Conservation (phyloP, 768 basidiomycete genomes). For the Harrya chromipes region DNA sequence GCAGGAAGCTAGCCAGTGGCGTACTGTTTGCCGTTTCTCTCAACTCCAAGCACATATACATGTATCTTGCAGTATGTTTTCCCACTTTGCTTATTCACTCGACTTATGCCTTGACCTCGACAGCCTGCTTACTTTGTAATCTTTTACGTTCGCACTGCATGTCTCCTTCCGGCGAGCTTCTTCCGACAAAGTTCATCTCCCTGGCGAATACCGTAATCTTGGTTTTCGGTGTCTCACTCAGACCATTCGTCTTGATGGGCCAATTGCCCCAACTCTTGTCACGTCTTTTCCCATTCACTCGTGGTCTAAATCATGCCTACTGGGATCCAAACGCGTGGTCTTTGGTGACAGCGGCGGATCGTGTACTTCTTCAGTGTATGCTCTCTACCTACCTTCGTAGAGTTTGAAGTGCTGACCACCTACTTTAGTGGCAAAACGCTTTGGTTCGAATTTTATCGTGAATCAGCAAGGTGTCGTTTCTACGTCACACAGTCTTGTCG, state of each 20-base stretch:
- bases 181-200: slow-evolving; percentile 69
- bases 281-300: slow-evolving; percentile 90
- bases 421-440: slow-evolving; percentile 48
- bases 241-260: slow-evolving; percentile 85
- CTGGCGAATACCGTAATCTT: slow-evolving; percentile 76
- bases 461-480: slow-evolving; percentile 74
- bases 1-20: slow-evolving; percentile 78
- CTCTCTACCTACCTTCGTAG: slow-evolving; percentile 4
- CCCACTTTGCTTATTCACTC: not conserved
- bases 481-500: slow-evolving; percentile 87
- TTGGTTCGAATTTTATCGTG: slow-evolving; percentile 49
- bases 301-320: slow-evolving; percentile 95
- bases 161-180: slow-evolving; percentile 61
- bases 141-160: slow-evolving; percentile 86
- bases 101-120: slow-evolving; percentile 1
- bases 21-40: slow-evolving; percentile 84
- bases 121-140: slow-evolving; percentile 90
- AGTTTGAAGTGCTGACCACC: not conserved
- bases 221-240: slow-evolving; percentile 78
- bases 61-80: slow-evolving; percentile 81
- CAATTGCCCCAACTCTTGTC: slow-evolving; percentile 84
- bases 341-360: slow-evolving; percentile 75
- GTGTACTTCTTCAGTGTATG: slow-evolving; percentile 76
- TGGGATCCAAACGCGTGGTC: slow-evolving; percentile 96
- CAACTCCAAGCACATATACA: slow-evolving; percentile 98